Evolutionary conservation across 2,329 filamentous ascomycete genomes (phyloP), one percentile per base, ranked within the genome.

Genomic region (Truncatella angustata): DNA sequence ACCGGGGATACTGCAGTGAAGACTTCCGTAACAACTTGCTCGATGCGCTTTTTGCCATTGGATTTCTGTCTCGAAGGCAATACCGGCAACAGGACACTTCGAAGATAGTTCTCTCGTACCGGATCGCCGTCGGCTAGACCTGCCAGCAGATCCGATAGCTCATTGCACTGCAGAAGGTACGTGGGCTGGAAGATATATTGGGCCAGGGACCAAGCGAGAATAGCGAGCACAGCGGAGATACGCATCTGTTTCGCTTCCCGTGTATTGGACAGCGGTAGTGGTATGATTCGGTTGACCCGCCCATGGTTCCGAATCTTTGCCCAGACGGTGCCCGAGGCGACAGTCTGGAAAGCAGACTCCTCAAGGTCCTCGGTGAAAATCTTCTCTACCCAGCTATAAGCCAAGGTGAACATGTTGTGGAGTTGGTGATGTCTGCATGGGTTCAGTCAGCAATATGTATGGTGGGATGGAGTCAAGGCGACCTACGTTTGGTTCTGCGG

Each of bases 191-290:
- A 70, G 48, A 70, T 55, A 56, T 70, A 60, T 45, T 58, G 56
- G 55, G 66, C 58, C 24, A 70, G 58, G 7, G 65, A 60, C 26
- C 65, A 63, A 3, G 67, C 67, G 11, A 70, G 57, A 5, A 69
- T 56, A 14, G 67, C 61, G 0, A 70, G 58, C 12, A 69, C 60
- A 6, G 67, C 64, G n/a, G 63, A 61, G 49, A 69, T 65, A 52
- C 68, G 67, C 68, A 70, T 70, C 18, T 64, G 62, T 55, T 70
- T 70, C 46, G 68, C 67, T 2, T 65, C 64, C 0, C 63, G 54
- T 5, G 64, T 60, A 60, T 70, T 70, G 59, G 66, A 66, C 30
- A 61, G 65, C 4, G 67, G 68, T 1, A 70, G 61, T 1, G 68
- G 68, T 16, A 63, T 30, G 52, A 54, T 30, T 12, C 52, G 39